phyloP scores from a whole-genome alignment of 768 basidiomycete genomes.

The Phlebiopsis flavidoalba region DNA sequence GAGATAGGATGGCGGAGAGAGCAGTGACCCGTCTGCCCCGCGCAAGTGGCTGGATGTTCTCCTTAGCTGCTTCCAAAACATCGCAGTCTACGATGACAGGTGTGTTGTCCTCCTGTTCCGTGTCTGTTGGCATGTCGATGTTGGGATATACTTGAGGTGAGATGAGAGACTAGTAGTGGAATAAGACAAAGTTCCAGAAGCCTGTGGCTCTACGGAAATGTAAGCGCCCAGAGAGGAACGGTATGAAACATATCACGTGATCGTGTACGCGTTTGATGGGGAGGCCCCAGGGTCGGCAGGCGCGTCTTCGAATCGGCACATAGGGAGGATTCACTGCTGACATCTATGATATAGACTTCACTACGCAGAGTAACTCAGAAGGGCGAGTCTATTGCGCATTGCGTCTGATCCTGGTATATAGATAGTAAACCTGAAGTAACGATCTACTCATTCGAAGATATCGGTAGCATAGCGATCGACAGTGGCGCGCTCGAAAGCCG shows the following conservation, averaged over 20 bases:
- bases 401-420: too few relatives aligned
- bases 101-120: conserved; percentile 21
- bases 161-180: background rate
- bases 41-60: conserved; percentile 82
- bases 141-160: background rate
- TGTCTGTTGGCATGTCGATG: background rate
- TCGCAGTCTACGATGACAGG: conserved; percentile 70
- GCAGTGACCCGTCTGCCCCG: conserved; percentile 76
- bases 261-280: conserved; percentile 1
- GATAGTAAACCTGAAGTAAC: background rate
- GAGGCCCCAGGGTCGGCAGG: too few relatives aligned
- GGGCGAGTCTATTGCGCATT: too few relatives aligned
- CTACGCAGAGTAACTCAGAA: too few relatives aligned
- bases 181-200: background rate
- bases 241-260: background rate
- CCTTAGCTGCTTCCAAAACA: conserved; percentile 77
- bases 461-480: conserved; percentile 40
- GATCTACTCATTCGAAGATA: conserved; percentile 36
- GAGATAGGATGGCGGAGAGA: conserved; percentile 61
- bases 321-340: too few relatives aligned
- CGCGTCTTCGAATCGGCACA: too few relatives aligned
- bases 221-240: background rate
- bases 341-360: too few relatives aligned
- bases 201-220: background rate
- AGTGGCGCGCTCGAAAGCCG: conserved; percentile 28